Conservation (phyloP, 768 basidiomycete genomes). For the Amanita rimosa region DNA sequence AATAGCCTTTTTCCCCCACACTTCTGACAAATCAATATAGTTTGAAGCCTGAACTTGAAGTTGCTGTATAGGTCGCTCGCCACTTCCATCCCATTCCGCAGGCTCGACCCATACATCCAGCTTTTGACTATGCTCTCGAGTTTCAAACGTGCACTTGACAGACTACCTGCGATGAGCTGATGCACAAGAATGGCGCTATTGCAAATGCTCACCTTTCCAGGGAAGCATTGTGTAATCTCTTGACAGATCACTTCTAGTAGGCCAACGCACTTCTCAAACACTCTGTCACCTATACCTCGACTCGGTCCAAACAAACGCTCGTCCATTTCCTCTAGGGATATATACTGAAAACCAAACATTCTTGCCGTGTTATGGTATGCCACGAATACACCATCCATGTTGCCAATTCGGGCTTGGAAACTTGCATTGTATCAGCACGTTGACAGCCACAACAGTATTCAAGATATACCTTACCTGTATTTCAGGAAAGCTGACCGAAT, state of each 20-base stretch:
- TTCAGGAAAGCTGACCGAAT: slow-evolving; percentile 92
- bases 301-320: slow-evolving; percentile 54
- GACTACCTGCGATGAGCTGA: slow-evolving; percentile 23
- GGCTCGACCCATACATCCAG: slow-evolving; percentile 66
- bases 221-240: slow-evolving; percentile 49
- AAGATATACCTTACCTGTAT: slow-evolving; percentile 56
- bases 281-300: slow-evolving; percentile 47
- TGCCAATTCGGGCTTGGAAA: slow-evolving; percentile 92
- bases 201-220: slow-evolving; percentile 41
- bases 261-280: slow-evolving; percentile 66
- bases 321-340: slow-evolving; percentile 85
- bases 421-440: slow-evolving; percentile 23
- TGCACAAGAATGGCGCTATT: not conserved
- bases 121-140: slow-evolving; percentile 24
- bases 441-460: not conserved
- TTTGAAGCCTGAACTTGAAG: slow-evolving; percentile 34
- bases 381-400: slow-evolving; percentile 91
- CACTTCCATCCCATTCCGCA: slow-evolving; percentile 27
- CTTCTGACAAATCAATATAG: slow-evolving; percentile 9
- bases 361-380: slow-evolving; percentile 81
- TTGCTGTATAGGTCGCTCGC: slow-evolving; percentile 42
- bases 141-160: slow-evolving; percentile 52
- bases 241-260: slow-evolving; percentile 59
- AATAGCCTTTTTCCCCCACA: slow-evolving; percentile 12
- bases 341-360: slow-evolving; percentile 91